Base-by-base conservation (phyloP, 768 basidiomycete genomes). In the Omphalotus guepiniiformis region DNA sequence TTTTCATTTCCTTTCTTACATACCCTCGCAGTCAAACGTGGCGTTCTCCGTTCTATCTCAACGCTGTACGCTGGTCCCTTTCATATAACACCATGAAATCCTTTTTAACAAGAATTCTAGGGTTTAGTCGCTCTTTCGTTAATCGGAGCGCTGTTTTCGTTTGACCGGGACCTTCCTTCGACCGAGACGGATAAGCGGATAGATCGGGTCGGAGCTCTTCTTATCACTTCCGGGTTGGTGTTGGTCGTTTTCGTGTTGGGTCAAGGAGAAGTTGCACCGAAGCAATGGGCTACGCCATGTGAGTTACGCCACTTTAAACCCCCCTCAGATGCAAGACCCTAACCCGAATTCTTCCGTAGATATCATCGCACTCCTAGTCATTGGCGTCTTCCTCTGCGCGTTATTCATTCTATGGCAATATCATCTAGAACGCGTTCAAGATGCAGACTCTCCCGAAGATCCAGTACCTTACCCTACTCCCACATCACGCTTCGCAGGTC, bases 141-240 rank as follows among this genome's bases (percentile, higher is more conserved):
- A 12, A 13, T 83, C 2, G 69, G 76, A 1, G 88, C 75, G 0
- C 58, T 78, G 2, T 43, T 83, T n/a, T 73, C 74, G 2, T 79
- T 94, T 23, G 83, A 87, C 25, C 28, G 64, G 0, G 91, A 93
- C 53, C 41, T 56, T 23, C 70, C 70, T 12, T 70, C 76, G 0
- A 42, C 55, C 6, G 71, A 73, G 43, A 42, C 37, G 0, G 75
- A 76, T 47, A 61, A 68, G 21, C 70, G 81, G 0, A 72, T 92
- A 0, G 91, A 93, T 50, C 91, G 88, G 87, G 62, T 87, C 16
- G 91, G 91, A 2, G 85, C 83, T 0, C 61, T 73, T 13, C 92
- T 47, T 13, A 63, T 69, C 12, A 88, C 87, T 0, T 60, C 68
- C 1, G 88, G 85, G 0, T 65, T 92, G 26, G 76, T 85, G 1